Evolutionary conservation across 2,329 filamentous ascomycete species (phyloP), one percentile per base, ranked within the genome.

Genomic region (Podosphaera xanthii): DNA sequence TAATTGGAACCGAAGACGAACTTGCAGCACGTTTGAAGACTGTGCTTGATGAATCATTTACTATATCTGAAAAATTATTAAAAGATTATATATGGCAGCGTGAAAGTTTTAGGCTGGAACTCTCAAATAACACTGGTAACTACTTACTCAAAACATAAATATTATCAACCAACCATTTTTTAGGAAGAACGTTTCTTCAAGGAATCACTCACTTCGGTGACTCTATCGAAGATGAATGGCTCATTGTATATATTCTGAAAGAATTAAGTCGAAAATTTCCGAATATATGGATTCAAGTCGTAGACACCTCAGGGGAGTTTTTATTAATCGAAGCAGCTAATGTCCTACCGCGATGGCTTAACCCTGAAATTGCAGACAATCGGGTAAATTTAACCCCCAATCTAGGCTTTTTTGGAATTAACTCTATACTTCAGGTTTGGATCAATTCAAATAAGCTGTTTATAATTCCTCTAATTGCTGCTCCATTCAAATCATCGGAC

Each of bases 181-280:
- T 50, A 77, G 77, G 76, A 0, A 67, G 80, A 7, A 68, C 75
- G n/a, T 82, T 83, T 63, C 77, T 98, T 4, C 78, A 81, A 62
- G 91, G 91, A 30, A 75, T 76, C 58, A 92, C 88, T 0, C 86
- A 91, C 69, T 97, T 89, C 67, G 90, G 91, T 7, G 94, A 98
- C 71, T 92, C 89, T 0, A 83, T 97, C 3, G 91, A 95, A 67
- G 92, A 98, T 66, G 94, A 98, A 73, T 98, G 92, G 94, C 78
- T 97, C 4, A 83, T 97, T 61, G 90, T 97, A 30, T 95, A 90
- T 71, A 73, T 97, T 4, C 75, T 98, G 36, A 81, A 86, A 52
- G 84, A 94, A 71, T 73, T 97, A 65, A 90, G 84, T 65, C 85
- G 77, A 64, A 76, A 78, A 44, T 86, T 86, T 65, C 74, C 80